phyloP scores from a whole-genome alignment of 2,329 filamentous ascomycete genomes.

The Elsinoe necatrix region DNA sequence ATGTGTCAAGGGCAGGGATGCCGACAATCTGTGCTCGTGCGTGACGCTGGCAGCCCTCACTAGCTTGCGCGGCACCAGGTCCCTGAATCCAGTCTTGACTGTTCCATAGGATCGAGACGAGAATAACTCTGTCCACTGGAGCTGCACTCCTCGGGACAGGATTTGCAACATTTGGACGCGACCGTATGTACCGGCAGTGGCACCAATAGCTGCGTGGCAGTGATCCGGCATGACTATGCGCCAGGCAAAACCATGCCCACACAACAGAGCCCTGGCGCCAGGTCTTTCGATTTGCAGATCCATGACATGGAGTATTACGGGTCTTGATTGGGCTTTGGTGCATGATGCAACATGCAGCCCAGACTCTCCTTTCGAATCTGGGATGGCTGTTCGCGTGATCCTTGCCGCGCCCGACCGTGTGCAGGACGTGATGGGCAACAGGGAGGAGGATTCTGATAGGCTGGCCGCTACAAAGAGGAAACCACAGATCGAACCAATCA shows the following conservation, averaged over 20 bases:
- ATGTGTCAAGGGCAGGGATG: conserved; percentile 3
- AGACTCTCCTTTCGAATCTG: conserved; percentile 4
- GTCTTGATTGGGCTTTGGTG: conserved; percentile 5
- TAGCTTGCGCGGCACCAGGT: conserved; percentile 11
- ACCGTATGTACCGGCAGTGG: background rate
- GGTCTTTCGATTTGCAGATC: conserved; percentile 7
- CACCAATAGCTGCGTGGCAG: background rate
- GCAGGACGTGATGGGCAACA: conserved; percentile 5
- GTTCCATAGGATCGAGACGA: conserved; percentile 6
- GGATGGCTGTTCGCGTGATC: conserved; percentile 15
- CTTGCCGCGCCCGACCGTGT: conserved; percentile 3
- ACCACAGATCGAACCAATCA: conserved; percentile 14
- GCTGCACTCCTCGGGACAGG: background rate
- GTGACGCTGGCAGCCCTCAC: background rate
- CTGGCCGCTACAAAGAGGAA: background rate
- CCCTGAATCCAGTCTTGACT: conserved; percentile 9
- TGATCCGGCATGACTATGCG: background rate
- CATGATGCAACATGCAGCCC: conserved; percentile 10
- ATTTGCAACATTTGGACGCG: conserved; percentile 6
- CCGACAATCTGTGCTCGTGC: background rate
- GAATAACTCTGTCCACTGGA: conserved; percentile 5
- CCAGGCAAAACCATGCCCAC: background rate
- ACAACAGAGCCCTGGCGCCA: background rate
- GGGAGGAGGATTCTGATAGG: conserved; percentile 12
- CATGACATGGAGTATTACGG: conserved; percentile 1